Percentiles rank a stretch among this genome's conserved stretches.
phyloP scores from a whole-genome alignment of 495 filamentous ascomycete species.

The Neurospora sp. region DNA sequence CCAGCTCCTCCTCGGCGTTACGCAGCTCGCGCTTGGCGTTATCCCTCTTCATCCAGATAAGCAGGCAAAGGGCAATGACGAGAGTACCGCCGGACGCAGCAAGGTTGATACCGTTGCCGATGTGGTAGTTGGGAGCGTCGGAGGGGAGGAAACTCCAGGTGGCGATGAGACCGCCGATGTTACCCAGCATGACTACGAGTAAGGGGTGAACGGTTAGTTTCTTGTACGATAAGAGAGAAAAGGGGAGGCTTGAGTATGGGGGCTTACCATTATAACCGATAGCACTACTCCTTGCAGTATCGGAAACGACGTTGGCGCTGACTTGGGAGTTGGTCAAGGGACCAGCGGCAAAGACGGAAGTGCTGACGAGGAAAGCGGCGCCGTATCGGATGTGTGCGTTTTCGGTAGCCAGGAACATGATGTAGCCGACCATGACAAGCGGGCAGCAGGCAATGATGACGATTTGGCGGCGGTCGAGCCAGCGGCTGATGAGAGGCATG shows the following conservation, averaged over 20 bases:
- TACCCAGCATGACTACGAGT: constrained; percentile 56
- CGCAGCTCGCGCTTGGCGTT: constrained; percentile 48
- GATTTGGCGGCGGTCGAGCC: constrained; percentile 47
- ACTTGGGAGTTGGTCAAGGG: constrained; percentile 56
- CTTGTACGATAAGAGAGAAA: too few relatives aligned
- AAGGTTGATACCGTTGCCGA: constrained; percentile 67
- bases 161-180: constrained; percentile 59
- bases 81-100: constrained; percentile 47
- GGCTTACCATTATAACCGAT: constrained; percentile 44
- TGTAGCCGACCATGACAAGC: constrained; percentile 58
- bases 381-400: constrained; percentile 50
- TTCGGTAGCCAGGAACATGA: constrained; percentile 56
- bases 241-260: background rate
- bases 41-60: constrained; percentile 54
- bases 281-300: constrained; percentile 55
- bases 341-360: constrained; percentile 60
- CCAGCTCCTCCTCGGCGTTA: constrained; percentile 46
- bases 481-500: constrained; percentile 52
- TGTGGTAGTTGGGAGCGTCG: constrained; percentile 58
- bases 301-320: constrained; percentile 60
- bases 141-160: constrained; percentile 60
- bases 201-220: background rate
- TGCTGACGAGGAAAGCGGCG: constrained; percentile 59
- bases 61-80: constrained; percentile 33
- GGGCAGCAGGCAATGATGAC: constrained; percentile 50